Conservation (phyloP, 1,284 basidiomycete genomes). For the Marasmius sp. region DNA sequence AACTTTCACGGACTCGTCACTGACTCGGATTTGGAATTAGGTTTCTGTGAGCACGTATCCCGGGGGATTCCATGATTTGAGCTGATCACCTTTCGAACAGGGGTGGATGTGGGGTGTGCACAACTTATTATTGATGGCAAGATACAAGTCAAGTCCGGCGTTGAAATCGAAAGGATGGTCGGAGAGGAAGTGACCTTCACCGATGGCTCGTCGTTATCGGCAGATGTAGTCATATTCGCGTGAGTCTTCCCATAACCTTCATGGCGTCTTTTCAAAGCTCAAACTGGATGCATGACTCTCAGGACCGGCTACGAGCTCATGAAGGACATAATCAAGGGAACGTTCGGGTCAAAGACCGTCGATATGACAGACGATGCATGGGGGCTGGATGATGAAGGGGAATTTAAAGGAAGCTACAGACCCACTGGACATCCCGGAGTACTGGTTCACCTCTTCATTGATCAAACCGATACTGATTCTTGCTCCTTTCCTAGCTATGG, state of each 20-base stretch:
- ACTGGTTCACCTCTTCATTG: neutral
- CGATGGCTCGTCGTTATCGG: slow-evolving; percentile 29
- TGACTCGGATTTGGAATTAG: neutral
- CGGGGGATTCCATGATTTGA: neutral
- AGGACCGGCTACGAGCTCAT: slow-evolving; percentile 27
- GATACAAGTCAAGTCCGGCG: slow-evolving; percentile 28
- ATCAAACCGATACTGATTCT: neutral
- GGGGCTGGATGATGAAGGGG: slow-evolving; percentile 26
- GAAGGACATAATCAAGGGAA: slow-evolving; percentile 9
- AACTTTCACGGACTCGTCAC: neutral
- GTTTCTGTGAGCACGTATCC: slow-evolving; percentile 3
- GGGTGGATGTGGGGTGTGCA: slow-evolving; percentile 43
- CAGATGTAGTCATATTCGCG: slow-evolving; percentile 31
- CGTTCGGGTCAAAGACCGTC: slow-evolving; percentile 26
- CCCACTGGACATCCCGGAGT: slow-evolving; percentile 36
- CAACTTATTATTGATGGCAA: slow-evolving; percentile 27
- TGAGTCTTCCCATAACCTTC: slow-evolving; percentile 17
- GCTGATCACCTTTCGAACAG: slow-evolving; percentile 13
- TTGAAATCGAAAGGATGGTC: slow-evolving; percentile 25
- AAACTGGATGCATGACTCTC: neutral
- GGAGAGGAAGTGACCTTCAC: slow-evolving; percentile 27
- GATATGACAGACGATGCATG: slow-evolving; percentile 17
- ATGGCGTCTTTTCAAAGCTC: neutral
- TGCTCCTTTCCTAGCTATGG: slow-evolving; percentile 30
- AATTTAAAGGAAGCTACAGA: slow-evolving; percentile 21